Evolutionary conservation across 2,329 filamentous ascomycete genomes (phyloP).

Genomic region (Colletotrichum sp.): DNA sequence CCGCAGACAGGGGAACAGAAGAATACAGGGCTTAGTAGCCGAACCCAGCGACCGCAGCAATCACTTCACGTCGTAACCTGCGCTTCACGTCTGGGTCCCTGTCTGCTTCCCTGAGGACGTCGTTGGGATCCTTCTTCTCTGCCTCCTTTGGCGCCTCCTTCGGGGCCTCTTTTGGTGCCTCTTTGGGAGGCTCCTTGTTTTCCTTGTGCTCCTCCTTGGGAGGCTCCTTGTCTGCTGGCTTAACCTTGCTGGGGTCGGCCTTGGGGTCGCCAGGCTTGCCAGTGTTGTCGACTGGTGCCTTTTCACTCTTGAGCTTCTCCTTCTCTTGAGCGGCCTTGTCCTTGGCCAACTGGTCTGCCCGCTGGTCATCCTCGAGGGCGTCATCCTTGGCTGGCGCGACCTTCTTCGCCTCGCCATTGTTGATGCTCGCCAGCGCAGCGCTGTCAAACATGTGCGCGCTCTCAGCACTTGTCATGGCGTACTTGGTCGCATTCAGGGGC

Average conservation of each 20-base stretch:
- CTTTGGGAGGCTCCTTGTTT: background rate
- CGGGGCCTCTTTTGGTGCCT: background rate
- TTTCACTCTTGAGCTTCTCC: conserved; percentile 9
- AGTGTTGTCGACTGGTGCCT: conserved; percentile 5
- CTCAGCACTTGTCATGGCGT: conserved; percentile 17
- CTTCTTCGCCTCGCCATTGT: conserved; percentile 6
- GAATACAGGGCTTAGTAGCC: conserved; percentile 8
- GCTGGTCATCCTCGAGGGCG: conserved; percentile 17
- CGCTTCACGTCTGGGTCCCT: background rate
- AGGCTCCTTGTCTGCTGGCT: background rate
- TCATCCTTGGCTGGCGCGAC: conserved; percentile 9
- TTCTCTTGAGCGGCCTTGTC: conserved; percentile 13
- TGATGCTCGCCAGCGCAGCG: conserved; percentile 5
- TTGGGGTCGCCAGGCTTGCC: conserved; percentile 13
- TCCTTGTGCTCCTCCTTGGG: background rate
- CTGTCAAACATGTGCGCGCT: conserved; percentile 15
- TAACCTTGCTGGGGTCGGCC: conserved; percentile 1
- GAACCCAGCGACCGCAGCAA: conserved; percentile 9
- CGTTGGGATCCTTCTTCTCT: conserved; percentile 19
- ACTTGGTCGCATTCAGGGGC: conserved; percentile 18
- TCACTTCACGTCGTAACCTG: conserved; percentile 12
- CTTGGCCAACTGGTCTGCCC: conserved; percentile 1
- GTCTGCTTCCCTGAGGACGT: conserved; percentile 13
- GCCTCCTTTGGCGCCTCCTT: background rate
- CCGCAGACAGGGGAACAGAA: background rate